Base-by-base conservation (phyloP, 306 rosid species). In the Calophaca sinica region DNA sequence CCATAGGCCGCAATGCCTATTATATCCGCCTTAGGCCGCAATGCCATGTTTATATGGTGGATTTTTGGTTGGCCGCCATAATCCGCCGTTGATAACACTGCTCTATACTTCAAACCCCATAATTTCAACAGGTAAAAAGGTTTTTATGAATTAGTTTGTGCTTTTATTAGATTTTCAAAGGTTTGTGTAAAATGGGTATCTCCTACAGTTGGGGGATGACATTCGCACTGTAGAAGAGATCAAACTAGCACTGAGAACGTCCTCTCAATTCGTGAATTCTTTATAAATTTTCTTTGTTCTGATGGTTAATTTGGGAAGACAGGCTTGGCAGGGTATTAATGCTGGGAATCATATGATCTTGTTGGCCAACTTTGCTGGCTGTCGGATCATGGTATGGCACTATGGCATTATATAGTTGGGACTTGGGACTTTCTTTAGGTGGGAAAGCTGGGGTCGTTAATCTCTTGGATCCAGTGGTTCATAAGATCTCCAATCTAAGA, bases 401-500 rank as follows among this genome's bases (percentile, higher is more conserved):
- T 62, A 39, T 38, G 69, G 26, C 26, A 20, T 20, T 20, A 20
- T 20, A 20, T 9, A 62, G 50, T 39, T 62, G 69, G 50, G 13
- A 61, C n/a, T 20, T 20, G 13, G 51, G 13, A 45, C 51, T 45
- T 61, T 45, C 11, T 35, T 9, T 36, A 61, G 48, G 31, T 2
- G 45, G 31, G 33, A 36, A 61, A 13, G 12, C 46, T n/a, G 36
- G 5, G 29, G 28, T 61, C 33, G 45, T 36, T 36, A 61, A 7
- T 61, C 13, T 61, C 5, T 61, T 61, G 48, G 29, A 61, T 61
- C 28, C 67, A n/a, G 20, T 59, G 41, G 42, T 12, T 59, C 13
- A 33, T 33, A 33, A 12, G 42, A 14, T 59, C 12, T 61, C 67
- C 48, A 61, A 13, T 61, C 48, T 36, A 38, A 38, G 32, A 60